phyloP scores from a whole-genome alignment of 2,329 filamentous ascomycete genomes.

The Xylaria sp. region DNA sequence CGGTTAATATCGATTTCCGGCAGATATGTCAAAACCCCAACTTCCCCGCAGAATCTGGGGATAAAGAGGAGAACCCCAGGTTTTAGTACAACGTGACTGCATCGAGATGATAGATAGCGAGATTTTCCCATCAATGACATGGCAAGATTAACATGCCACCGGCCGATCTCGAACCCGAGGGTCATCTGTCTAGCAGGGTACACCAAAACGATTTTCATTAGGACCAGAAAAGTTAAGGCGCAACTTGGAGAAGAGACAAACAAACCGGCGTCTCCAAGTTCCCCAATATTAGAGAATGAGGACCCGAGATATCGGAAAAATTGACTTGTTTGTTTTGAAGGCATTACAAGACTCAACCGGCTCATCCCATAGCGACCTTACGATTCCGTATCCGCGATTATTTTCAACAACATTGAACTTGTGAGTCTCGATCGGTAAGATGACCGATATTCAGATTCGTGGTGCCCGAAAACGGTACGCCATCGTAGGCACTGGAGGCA shows the following conservation, averaged over 20 bases:
- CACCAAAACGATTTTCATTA: not conserved
- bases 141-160: not conserved
- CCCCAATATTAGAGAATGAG: conserved; percentile 10
- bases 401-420: not conserved
- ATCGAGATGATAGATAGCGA: not conserved
- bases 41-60: conserved; percentile 19
- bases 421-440: conserved; percentile 7
- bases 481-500: conserved; percentile 63
- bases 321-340: not conserved
- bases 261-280: conserved; percentile 19
- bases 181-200: not conserved
- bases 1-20: conserved; percentile 17
- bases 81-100: not conserved
- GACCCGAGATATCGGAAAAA: not conserved
- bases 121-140: conserved; percentile 21
- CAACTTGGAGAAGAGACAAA: conserved; percentile 4
- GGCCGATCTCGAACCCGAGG: conserved; percentile 5
- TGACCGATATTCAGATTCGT: conserved; percentile 27
- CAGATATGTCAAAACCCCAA: conserved; percentile 14
- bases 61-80: conserved; percentile 11
- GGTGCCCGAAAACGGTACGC: conserved; percentile 53
- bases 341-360: not conserved
- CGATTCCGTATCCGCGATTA: not conserved
- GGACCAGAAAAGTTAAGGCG: not conserved
- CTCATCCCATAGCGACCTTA: not conserved